Evolutionary conservation across 805 yeast species (phyloP).

Genomic region (Cyberlindnera maritima): DNA sequence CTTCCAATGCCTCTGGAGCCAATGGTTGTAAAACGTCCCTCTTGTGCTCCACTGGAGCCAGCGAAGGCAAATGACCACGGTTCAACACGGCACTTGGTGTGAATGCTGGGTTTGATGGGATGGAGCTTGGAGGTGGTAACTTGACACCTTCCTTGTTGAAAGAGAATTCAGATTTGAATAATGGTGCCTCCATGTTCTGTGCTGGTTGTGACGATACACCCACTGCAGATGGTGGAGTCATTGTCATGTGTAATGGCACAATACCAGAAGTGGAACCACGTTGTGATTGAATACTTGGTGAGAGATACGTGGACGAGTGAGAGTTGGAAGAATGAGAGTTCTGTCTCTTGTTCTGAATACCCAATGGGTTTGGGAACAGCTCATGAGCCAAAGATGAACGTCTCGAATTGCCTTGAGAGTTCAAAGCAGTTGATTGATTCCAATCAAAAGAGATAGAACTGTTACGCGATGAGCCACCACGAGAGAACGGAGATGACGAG

Average conservation of each 20-base stretch:
- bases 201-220: constrained; percentile 15
- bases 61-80: background rate
- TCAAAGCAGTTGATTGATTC: constrained; percentile 22
- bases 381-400: constrained; percentile 44
- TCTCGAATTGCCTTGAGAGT: constrained; percentile 29
- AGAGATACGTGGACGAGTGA: constrained; percentile 18
- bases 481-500: constrained; percentile 33
- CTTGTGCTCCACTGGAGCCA: background rate
- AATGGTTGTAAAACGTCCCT: background rate
- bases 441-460: constrained; percentile 38
- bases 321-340: constrained; percentile 24
- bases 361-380: constrained; percentile 35
- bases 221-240: constrained; percentile 17
- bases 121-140: constrained; percentile 20
- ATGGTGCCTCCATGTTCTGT: constrained; percentile 6
- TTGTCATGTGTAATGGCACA: constrained; percentile 22
- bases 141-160: constrained; percentile 13
- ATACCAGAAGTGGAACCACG: constrained; percentile 22
- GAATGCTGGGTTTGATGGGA: constrained; percentile 15
- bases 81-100: constrained; percentile 2
- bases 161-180: constrained; percentile 19
- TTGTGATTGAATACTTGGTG: constrained; percentile 25
- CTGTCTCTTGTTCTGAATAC: constrained; percentile 15
- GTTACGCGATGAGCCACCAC: constrained; percentile 38
- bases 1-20: background rate